Percentiles rank a stretch among this genome's conserved stretches.
Evolutionary conservation across 306 rosid species (phyloP).

Genomic region (Notholithocarpus densiflorus): DNA sequence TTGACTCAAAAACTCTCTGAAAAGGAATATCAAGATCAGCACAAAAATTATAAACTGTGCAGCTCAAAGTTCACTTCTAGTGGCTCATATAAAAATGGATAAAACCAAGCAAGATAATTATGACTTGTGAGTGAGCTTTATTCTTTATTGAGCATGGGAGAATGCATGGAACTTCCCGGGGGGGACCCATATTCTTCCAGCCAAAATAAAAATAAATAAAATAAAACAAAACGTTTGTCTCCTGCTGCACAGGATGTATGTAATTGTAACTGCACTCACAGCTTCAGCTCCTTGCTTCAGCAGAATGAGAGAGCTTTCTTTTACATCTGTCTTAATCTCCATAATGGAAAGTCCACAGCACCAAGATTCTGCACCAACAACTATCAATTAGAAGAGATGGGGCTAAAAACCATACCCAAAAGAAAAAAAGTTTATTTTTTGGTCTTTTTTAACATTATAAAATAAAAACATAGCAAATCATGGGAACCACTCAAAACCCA

Average conservation of each 20-base stretch:
- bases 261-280: constrained; percentile 31
- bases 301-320: constrained; percentile 30
- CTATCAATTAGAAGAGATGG: neutral
- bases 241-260: neutral
- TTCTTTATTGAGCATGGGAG: neutral
- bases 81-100: neutral
- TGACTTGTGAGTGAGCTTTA: neutral
- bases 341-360: constrained; percentile 7
- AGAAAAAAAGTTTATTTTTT: too few relatives aligned
- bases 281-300: constrained; percentile 72
- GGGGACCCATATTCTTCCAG: neutral
- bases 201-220: neutral
- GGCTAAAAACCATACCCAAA: neutral
- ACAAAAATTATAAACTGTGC: constrained; percentile 1
- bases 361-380: neutral
- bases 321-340: constrained; percentile 28
- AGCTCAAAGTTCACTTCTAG: neutral
- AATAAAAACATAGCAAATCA: too few relatives aligned
- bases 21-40: constrained; percentile 9
- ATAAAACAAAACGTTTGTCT: neutral
- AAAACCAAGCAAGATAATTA: neutral
- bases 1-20: constrained; percentile 79
- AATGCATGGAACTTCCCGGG: neutral
- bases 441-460: too few relatives aligned
- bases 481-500: too few relatives aligned